Percentiles rank a stretch among this genome's conserved stretches.
phyloP scores from a whole-genome alignment of 495 filamentous ascomycete species.

The Xylaria acuta region DNA sequence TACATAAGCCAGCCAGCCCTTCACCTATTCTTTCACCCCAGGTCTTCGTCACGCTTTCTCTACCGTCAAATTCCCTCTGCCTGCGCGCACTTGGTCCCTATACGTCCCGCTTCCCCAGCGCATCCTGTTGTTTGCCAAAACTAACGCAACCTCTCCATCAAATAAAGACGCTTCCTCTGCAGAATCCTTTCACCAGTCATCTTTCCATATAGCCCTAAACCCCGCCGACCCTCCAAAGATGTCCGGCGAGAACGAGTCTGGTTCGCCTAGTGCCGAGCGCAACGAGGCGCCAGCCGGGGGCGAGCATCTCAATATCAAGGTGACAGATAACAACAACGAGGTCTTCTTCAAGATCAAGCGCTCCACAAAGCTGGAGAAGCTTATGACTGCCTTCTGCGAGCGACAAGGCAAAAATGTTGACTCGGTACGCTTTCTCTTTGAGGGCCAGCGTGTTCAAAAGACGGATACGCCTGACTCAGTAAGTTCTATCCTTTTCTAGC shows the following conservation, averaged over 20 bases:
- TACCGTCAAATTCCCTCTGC: not conserved
- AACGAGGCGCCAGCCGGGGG: constrained; percentile 45
- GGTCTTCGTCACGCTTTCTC: not conserved
- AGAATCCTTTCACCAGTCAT: not conserved
- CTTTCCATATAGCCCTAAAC: not conserved
- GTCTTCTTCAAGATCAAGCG: constrained; percentile 99
- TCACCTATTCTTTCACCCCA: not conserved
- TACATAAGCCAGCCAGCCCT: not conserved
- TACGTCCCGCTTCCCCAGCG: not conserved
- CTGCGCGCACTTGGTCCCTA: not conserved
- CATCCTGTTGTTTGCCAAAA: not conserved
- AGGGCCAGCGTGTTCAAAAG: constrained; percentile 87
- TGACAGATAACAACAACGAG: constrained; percentile 99
- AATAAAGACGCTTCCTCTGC: not conserved
- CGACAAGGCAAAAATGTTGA: constrained; percentile 84
- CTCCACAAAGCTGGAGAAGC: constrained; percentile 91
- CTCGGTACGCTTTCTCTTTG: constrained; percentile 95
- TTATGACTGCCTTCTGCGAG: constrained; percentile 99
- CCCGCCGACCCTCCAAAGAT: constrained; percentile 43
- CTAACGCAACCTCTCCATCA: not conserved
- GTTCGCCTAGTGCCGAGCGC: constrained; percentile 63
- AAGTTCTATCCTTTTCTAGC: constrained; percentile 48
- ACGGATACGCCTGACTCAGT: constrained; percentile 92
- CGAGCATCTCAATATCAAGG: constrained; percentile 99
- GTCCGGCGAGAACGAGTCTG: constrained; percentile 60